Base-by-base conservation (phyloP, 148 eudicot species). In the Fagopyrum homotropicum region DNA sequence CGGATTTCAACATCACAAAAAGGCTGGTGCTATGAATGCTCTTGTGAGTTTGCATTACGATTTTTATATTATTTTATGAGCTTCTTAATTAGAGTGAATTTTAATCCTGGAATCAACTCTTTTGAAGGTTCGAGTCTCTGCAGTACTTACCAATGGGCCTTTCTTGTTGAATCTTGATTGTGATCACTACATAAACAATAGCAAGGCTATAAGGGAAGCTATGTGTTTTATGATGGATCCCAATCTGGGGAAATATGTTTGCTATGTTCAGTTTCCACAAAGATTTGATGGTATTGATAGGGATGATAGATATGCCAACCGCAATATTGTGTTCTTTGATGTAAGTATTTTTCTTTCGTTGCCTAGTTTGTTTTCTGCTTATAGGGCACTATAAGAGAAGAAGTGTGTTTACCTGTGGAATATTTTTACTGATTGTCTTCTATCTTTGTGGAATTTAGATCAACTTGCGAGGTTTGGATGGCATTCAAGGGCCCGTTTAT, bases 21-120 rank as follows among this genome's bases (percentile, higher is more conserved):
- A 95, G 78, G 99, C 99, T 52, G 97, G 99, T 82, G 99, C 99
- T 29, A 95, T 95, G 99, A 95, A 95, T 85, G 92, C 99, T 60
- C 89, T 92, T 66, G 47, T 66, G 17, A 35, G 68, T 61, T 4
- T 22, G 5, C 2, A 0, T 15, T 4, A 61, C 30, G 44, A 9
- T 4, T 50, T 19, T 61, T 14, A 10, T 43, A 9, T 61, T 61
- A 43, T 29, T 11, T 4, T 26, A 15, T 22, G 10, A 61, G 68
- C 44, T 61, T 26, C 30, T 26, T 61, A 61, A 61, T 29, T 40
- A 9, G 68, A 5, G 30, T 61, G 43, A 61, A 61, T 12, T 9
- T 15, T 61, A 26, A 61, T 61, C 29, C 4, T 7, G 12, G 43
- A 61, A 61, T 29, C 9, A 61, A 61, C 68, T 29, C 43, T 10